A percentile compares a stretch with the other conserved stretches of the same genome.
Conservation (phyloP, 2,329 filamentous ascomycete genomes). For the Sphaceloma murrayae region DNA sequence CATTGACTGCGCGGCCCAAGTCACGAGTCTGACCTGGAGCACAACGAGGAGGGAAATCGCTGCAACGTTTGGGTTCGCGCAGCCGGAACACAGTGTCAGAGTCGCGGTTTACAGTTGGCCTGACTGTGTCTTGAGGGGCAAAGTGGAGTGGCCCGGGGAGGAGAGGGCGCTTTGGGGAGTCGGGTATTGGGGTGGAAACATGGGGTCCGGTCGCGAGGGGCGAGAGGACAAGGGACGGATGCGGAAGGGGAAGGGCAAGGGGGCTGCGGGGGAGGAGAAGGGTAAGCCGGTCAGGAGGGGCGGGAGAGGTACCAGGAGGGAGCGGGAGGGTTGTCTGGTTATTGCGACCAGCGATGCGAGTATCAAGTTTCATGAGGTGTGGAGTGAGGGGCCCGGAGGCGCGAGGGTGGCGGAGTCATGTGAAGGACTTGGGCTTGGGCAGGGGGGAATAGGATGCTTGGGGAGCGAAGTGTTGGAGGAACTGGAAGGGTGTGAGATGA, state of each 20-base stretch:
- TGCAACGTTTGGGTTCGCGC: constrained; percentile 86
- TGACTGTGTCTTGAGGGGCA: constrained; percentile 72
- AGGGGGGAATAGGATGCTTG: constrained; percentile 47
- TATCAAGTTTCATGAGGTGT: constrained; percentile 93
- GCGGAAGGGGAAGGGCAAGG: constrained; percentile 21
- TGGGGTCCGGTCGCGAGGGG: too few species aligned
- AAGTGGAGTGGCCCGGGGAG: constrained; percentile 73
- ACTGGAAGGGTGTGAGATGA: constrained; percentile 68
- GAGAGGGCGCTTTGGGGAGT: constrained; percentile 81
- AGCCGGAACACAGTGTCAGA: constrained; percentile 78
- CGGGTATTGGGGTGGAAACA: constrained; percentile 64
- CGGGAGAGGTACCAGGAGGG: constrained; percentile 47
- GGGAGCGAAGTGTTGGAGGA: constrained; percentile 79
- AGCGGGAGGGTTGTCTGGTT: constrained; percentile 72
- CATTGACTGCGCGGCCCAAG: constrained; percentile 86
- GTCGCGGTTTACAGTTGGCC: constrained; percentile 95
- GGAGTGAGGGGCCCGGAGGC: constrained; percentile 37
- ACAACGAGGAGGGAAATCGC: constrained; percentile 76
- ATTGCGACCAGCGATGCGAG: constrained; percentile 86
- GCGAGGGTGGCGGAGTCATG: constrained; percentile 41
- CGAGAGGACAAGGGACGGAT: constrained; percentile 22
- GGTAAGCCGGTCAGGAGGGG: too few species aligned
- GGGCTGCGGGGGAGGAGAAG: constrained; percentile 26
- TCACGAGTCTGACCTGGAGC: constrained; percentile 88
- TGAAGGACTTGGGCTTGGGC: constrained; percentile 29